Evolutionary conservation across 306 rosid species (phyloP).

Genomic region (Rosa persica): DNA sequence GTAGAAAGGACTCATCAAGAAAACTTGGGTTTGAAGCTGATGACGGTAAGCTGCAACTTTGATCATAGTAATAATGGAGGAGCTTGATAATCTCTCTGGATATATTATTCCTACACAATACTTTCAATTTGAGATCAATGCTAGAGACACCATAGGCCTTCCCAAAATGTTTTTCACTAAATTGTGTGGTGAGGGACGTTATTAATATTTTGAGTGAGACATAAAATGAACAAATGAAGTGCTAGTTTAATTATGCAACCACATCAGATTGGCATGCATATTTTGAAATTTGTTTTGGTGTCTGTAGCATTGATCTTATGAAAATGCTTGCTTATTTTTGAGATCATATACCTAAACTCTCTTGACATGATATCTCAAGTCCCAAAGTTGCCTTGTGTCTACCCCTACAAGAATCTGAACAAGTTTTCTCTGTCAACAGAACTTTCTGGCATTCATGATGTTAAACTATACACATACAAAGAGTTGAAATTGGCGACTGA

Average conservation of each 20-base stretch:
- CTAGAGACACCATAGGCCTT: neutral
- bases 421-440: conserved; percentile 36
- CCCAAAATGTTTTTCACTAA: neutral
- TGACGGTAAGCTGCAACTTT: conserved; percentile 47
- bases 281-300: neutral
- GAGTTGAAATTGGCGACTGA: conserved; percentile 70
- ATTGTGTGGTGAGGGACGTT: neutral
- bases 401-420: conserved; percentile 23
- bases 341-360: neutral
- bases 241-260: neutral
- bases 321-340: neutral
- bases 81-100: neutral
- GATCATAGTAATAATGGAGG: neutral
- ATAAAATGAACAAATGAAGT: neutral
- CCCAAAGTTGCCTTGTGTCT: neutral
- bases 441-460: conserved; percentile 62
- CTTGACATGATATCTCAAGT: neutral
- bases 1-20: conserved; percentile 40
- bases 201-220: neutral
- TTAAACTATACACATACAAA: conserved; percentile 59
- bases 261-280: neutral
- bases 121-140: neutral
- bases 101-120: neutral
- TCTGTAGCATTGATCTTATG: neutral
- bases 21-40: conserved; percentile 31